These are phyloP conservation scores for Lactarius trivialis DNA, from an alignment of 768 basidiomycete genomes.

Conservation along the genomic window DNA sequence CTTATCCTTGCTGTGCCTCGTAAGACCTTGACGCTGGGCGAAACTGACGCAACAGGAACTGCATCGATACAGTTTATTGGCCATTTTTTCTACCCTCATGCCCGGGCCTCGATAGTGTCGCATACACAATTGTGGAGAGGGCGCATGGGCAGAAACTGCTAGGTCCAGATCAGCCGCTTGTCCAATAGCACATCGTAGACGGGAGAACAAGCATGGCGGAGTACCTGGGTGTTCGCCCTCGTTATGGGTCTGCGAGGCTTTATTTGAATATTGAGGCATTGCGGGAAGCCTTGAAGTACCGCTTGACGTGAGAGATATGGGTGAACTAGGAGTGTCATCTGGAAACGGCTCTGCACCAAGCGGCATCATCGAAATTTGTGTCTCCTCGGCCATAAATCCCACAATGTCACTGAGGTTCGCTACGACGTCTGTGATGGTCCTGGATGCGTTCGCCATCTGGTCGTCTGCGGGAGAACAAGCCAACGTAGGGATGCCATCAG, in stretches of 20 bases:
- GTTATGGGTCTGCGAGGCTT: not conserved
- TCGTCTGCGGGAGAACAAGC: not conserved
- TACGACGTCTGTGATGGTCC: not conserved
- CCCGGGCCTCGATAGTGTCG: not conserved
- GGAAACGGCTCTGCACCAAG: not conserved
- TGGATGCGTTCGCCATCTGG: not conserved
- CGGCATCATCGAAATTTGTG: not conserved
- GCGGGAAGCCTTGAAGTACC: too few relatives aligned
- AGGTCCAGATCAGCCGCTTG: not conserved
- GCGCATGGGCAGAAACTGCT: not conserved
- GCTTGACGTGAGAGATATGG: not conserved
- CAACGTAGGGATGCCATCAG: not conserved
- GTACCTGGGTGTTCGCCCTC: not conserved
- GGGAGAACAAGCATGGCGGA: not conserved
- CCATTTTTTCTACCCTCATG: not conserved
- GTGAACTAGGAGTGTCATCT: not conserved
- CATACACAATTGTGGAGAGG: not conserved
- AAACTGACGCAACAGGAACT: not conserved
- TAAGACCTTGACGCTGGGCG: not conserved
- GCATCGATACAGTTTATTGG: not conserved
- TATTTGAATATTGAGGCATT: not conserved
- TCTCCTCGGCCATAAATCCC: not conserved
- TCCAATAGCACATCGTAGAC: not conserved
- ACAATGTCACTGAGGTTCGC: not conserved
- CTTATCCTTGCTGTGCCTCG: not conserved